Percentiles rank a stretch among this genome's conserved stretches.
Evolutionary conservation across 805 yeast genomes (phyloP).

Genomic region (Metschnikowia rubicola): DNA sequence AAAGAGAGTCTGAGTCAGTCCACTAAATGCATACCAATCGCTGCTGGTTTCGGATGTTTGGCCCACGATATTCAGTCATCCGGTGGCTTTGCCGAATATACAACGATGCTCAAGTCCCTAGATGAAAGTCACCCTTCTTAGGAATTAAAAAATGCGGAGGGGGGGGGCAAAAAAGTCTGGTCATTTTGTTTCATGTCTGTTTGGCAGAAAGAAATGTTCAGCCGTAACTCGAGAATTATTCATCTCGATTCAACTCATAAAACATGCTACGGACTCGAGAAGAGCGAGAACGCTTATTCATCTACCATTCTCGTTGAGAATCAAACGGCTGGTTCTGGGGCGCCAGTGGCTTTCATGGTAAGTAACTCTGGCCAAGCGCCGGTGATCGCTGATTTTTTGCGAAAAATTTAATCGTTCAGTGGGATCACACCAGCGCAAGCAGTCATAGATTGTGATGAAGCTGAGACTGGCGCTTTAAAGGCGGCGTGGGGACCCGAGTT

Average conservation of each 20-base stretch:
- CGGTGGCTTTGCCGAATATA: background rate
- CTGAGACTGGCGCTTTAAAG: background rate
- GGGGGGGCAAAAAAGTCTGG: background rate
- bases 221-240: background rate
- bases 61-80: background rate
- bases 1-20: background rate
- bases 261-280: background rate
- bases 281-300: background rate
- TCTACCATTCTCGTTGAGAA: background rate
- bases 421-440: background rate
- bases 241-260: conserved; percentile 1
- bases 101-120: background rate
- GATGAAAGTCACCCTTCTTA: background rate
- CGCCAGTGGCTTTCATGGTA: background rate
- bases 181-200: background rate
- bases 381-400: background rate
- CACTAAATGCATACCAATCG: background rate
- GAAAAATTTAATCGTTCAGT: background rate
- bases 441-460: background rate
- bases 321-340: background rate
- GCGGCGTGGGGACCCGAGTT: background rate
- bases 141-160: background rate
- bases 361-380: background rate
- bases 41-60: background rate
- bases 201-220: background rate